Evolutionary conservation across 768 basidiomycete genomes (phyloP), one percentile per base, ranked within the genome.

Genomic region (Kwoniella bestiolae): DNA sequence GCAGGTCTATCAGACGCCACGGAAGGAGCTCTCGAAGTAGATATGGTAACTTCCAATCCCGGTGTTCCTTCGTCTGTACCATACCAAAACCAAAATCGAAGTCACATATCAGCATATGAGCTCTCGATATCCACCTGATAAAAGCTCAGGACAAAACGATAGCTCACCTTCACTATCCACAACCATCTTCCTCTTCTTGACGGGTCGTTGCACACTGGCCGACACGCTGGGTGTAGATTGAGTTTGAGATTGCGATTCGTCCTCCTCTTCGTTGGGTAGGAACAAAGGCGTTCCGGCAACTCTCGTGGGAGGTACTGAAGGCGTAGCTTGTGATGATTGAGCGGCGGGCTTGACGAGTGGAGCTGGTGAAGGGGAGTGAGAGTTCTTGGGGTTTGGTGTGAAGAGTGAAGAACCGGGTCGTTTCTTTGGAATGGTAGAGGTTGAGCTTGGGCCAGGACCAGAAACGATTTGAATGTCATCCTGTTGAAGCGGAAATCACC

Each of bases 221-320:
- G 52, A 32, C 4, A 23, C 14, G 32, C 51, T 38, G 11, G 52
- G 31, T n/a, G 21, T 45, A 32, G 21, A 26, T 25, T 45, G 31
- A 26, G n/a, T 12, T 29, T 21, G 56, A 41, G 35, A 28, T 21
- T 41, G 38, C 6, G 59, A 51, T 29, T 55, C 52, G 8, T 60
- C 59, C 11, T 60, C 41, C 7, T 55, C 58, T 12, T 66, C 59
- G 18, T 31, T 44, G 41, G 49, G 35, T 5, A 66, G 34, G 59
- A 66, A 60, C 8, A 66, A 53, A 32, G 65, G 65, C 12, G 58
- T 56, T 21, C 23, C 56, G 5, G 34, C 14, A 2, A 5, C 18
- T 49, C 31, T n/a, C 35, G 29, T 45, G 14, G 29, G 28, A 21
- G 26, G 23, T 3, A 47, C 50, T 18, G 18, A 7, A n/a, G 26